Evolutionary conservation across 1,284 basidiomycete genomes (phyloP).

Genomic region (Exsudoporus floridanus): DNA sequence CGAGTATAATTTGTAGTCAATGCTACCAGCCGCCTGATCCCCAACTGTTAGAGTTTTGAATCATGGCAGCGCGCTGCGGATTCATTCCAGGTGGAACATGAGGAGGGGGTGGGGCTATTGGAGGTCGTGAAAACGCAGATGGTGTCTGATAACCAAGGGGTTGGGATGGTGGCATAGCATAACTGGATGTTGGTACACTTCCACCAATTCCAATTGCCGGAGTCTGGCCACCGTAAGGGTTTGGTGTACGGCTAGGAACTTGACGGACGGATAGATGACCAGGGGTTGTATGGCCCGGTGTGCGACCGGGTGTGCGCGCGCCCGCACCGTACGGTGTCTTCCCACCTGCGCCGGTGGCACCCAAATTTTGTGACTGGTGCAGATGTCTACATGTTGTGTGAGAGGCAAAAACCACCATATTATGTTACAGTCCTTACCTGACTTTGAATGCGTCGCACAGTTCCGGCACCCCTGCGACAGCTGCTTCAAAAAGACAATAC

Average conservation of each 20-base stretch:
- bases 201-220: conserved; percentile 41
- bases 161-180: conserved; percentile 39
- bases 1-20: conserved; percentile 14
- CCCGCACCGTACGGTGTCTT: conserved; percentile 80
- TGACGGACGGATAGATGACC: conserved; percentile 74
- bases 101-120: conserved; percentile 44
- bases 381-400: conserved; percentile 53
- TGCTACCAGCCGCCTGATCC: conserved; percentile 36
- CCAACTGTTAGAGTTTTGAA: conserved; percentile 47
- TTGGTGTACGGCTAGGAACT: conserved; percentile 62
- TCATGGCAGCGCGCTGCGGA: conserved; percentile 60
- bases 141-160: conserved; percentile 67
- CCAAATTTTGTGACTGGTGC: conserved; percentile 76
- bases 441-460: conserved; percentile 96
- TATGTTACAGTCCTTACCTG: conserved; percentile 47
- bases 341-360: conserved; percentile 55
- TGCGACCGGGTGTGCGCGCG: conserved; percentile 72
- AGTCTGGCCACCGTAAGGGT: conserved; percentile 62
- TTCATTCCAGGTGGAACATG: conserved; percentile 56
- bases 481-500: conserved; percentile 85
- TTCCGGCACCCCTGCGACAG: conserved; percentile 86
- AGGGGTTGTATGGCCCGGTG: conserved; percentile 70
- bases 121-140: conserved; percentile 41
- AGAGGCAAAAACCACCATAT: conserved; percentile 11
- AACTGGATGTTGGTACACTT: conserved; percentile 28